Evolutionary conservation across 306 rosid genomes (phyloP), one percentile per base, ranked within the genome.

Genomic region (Vicia villosa): DNA sequence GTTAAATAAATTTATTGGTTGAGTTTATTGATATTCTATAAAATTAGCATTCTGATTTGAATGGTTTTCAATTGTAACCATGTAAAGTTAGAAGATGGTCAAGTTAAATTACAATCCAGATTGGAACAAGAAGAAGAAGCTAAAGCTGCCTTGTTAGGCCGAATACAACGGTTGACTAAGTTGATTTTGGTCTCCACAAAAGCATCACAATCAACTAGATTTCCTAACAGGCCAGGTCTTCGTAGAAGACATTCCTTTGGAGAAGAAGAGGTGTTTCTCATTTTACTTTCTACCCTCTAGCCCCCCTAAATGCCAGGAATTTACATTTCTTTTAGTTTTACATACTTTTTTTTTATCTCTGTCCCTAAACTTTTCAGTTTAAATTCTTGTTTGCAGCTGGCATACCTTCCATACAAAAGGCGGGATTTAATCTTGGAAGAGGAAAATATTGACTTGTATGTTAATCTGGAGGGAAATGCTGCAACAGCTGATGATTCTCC

Each of bases 61-160:
- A 74, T 71, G 69, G 43, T 74, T 80, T 57, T 54, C 60, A 69
- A 80, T 70, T 63, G 74, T 76, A 67, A 79, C 79, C 75, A 77
- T 83, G 49, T 77, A 75, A 77, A 95, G 99, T 86, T 95, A 80
- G 97, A 95, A 74, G 99, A 87, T 72, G 97, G 99, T 78, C 96
- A 87, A 82, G 88, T 83, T 79, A 91, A 83, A 81, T 81, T 95
- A 79, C 99, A 91, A 59, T 91, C 97, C 68, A 83, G 96, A 82
- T 76, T 95, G 92, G 99, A 95, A 85, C 89, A 95, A 86, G 99
- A 95, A 74, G 99, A 95, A 85, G 96, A 95, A 10, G 97, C 97
- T 36, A 95, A 89, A 82, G 95, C 95, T 79, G 99, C 99, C 78
- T 85, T 95, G 64, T 55, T 95, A 74, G 89, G 97, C 60, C 86